These are phyloP conservation scores for Penicillium janthinellum DNA, from an alignment of 2,329 filamentous ascomycete genomes.

Conservation along the genomic window DNA sequence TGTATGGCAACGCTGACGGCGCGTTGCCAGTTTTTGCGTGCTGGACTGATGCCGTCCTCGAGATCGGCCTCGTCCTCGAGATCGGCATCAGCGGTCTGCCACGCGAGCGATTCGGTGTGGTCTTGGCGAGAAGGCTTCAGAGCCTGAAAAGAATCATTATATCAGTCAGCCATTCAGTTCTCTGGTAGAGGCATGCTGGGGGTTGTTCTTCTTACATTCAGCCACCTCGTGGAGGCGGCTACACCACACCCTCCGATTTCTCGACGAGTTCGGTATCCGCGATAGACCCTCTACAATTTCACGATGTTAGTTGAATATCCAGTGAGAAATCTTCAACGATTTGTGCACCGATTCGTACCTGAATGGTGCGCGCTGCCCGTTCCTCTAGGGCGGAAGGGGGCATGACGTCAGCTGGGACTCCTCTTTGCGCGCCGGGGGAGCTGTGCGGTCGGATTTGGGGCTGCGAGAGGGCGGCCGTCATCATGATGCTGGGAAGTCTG, in stretches of 20 bases:
- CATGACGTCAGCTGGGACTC: conserved; percentile 22
- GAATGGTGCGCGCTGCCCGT: conserved; percentile 21
- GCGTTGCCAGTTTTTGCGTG: conserved; percentile 74
- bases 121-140: neutral
- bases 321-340: neutral
- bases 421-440: neutral
- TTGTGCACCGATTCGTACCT: conserved; percentile 15
- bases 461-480: neutral
- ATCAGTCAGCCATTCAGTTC: neutral
- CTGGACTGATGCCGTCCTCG: conserved; percentile 41
- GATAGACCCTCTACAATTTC: conserved; percentile 65
- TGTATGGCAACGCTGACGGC: conserved; percentile 69
- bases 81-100: neutral
- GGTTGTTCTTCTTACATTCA: conserved; percentile 54
- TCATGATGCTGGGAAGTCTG: neutral
- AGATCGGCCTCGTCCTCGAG: conserved; percentile 50
- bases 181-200: neutral
- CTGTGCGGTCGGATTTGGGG: neutral
- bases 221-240: conserved; percentile 71
- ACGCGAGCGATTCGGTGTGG: neutral
- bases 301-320: neutral
- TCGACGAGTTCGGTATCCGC: conserved; percentile 72
- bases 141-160: neutral
- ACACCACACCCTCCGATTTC: conserved; percentile 70
- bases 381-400: conserved; percentile 5